Base-by-base conservation (phyloP, 2,329 filamentous ascomycete species). In the Cordyceps pruinosa region DNA sequence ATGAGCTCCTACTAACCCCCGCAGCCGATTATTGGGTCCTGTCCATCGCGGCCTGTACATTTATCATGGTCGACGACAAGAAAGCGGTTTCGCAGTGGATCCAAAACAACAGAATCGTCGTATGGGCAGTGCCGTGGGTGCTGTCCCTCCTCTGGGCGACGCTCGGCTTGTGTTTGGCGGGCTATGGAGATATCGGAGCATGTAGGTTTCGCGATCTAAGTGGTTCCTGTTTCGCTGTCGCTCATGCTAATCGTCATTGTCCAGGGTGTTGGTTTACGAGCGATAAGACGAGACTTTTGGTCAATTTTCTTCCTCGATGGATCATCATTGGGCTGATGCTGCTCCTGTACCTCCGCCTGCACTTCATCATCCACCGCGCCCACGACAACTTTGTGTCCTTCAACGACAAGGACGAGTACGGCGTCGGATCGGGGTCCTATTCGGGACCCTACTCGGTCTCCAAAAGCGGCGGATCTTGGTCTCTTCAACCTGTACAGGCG, bases 301-400 rank as follows among this genome's bases (percentile, higher is more conserved):
- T 73, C 39, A 75, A 75, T 61, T 76, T 76, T 60, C 63, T 75
- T 21, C 73, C 71, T 5, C 66, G 73, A 23, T 75, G 73, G 73
- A 30, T 69, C 54, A 75, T 76, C 54, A 74, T 75, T 48, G 60
- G 67, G 47, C 59, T 61, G 30, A 72, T 76, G 55, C 64, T 74
- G 26, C 59, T 56, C 7, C 67, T 76, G 39, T 75, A 76, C 59
- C 62, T 67, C 6, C 66, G 68, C 13, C 66, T 75, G 12, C 75
- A 73, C 61, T 66, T 69, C 59, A 61, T 75, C 48, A 70, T 76
- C 34, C 69, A 71, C 56, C 69, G 63, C 58, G 70, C 73, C 1
- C 72, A 74, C 55, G 66, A 63, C 35, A 64, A 65, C 12, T 67
- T 72, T 59, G 62, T 64, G 32, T 69, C 66, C 13, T 66, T 71